A percentile compares a stretch with the other conserved stretches of the same genome.
phyloP scores from a whole-genome alignment of 202 grass and related monocot genomes.

The Brachypodium distachyon region DNA sequence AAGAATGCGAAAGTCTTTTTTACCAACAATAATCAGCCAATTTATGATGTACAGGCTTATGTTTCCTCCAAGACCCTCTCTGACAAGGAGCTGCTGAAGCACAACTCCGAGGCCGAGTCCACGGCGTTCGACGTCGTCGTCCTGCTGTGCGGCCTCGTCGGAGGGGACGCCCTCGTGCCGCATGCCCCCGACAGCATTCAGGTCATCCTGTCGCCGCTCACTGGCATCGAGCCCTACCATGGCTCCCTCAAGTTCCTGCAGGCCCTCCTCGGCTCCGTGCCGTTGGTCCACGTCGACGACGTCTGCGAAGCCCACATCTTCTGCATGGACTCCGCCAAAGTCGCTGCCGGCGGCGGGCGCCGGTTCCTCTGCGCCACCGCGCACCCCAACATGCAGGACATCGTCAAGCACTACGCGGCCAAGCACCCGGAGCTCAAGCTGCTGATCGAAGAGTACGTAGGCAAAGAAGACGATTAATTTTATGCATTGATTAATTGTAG shows the following conservation, averaged over 20 bases:
- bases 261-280: conserved; percentile 24
- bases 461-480: too few relatives aligned
- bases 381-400: neutral
- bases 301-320: conserved; percentile 29
- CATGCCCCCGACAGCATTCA: neutral
- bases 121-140: conserved; percentile 30
- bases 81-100: conserved; percentile 18
- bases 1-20: too few relatives aligned
- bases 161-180: conserved; percentile 19
- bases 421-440: neutral
- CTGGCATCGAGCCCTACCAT: neutral
- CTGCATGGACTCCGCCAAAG: conserved; percentile 44
- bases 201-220: conserved; percentile 10
- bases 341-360: neutral
- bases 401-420: neutral
- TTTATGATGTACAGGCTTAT: conserved; percentile 16
- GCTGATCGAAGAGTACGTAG: conserved; percentile 22
- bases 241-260: conserved; percentile 9
- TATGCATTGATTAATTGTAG: too few relatives aligned
- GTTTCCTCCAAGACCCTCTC: conserved; percentile 10
- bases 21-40: too few relatives aligned
- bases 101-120: neutral
- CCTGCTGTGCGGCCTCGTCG: conserved; percentile 26
- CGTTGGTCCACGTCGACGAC: conserved; percentile 35
- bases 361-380: conserved; percentile 31